phyloP scores from a whole-genome alignment of 208 protist species.

The Balamuthia mandrillaris region DNA sequence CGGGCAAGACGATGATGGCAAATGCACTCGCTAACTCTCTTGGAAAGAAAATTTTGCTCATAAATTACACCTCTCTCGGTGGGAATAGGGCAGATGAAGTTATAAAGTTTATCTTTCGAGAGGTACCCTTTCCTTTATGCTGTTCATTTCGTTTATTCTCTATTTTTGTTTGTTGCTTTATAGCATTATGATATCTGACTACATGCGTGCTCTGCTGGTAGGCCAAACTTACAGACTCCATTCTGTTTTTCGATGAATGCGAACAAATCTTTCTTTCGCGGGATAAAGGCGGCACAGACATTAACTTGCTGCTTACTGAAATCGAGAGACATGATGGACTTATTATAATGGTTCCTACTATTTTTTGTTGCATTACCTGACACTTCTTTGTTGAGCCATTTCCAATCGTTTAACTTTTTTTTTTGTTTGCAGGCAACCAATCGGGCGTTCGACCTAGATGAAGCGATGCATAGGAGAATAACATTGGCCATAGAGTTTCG shows the following conservation, averaged over 20 bases:
- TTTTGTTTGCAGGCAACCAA: too few relatives aligned
- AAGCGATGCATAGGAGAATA: slow-evolving; percentile 53
- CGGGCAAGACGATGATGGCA: slow-evolving; percentile 62
- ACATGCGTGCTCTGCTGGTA: too few relatives aligned
- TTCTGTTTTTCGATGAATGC: slow-evolving; percentile 48
- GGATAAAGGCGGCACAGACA: not conserved
- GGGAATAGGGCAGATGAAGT: not conserved
- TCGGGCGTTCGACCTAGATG: slow-evolving; percentile 46
- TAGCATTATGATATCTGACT: too few relatives aligned
- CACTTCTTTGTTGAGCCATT: too few relatives aligned
- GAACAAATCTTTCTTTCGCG: not conserved
- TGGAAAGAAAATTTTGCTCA: slow-evolving; percentile 46
- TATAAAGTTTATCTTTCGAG: slow-evolving; percentile 56
- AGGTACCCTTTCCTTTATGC: too few relatives aligned
- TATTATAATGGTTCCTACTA: slow-evolving; percentile 49
- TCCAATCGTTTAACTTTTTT: too few relatives aligned
- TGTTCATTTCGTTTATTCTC: too few relatives aligned
- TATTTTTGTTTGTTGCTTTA: too few relatives aligned
- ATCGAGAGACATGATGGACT: slow-evolving; percentile 60
- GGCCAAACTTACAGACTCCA: slow-evolving; percentile 59
- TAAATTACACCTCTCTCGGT: slow-evolving; percentile 54
- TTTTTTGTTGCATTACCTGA: too few relatives aligned
- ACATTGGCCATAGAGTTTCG: slow-evolving; percentile 56
- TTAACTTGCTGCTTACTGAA: slow-evolving; percentile 55
- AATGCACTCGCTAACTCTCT: slow-evolving; percentile 44